Conservation (phyloP, 371 early-diverging fungal species). For the Lichtheimia hyalospora region DNA sequence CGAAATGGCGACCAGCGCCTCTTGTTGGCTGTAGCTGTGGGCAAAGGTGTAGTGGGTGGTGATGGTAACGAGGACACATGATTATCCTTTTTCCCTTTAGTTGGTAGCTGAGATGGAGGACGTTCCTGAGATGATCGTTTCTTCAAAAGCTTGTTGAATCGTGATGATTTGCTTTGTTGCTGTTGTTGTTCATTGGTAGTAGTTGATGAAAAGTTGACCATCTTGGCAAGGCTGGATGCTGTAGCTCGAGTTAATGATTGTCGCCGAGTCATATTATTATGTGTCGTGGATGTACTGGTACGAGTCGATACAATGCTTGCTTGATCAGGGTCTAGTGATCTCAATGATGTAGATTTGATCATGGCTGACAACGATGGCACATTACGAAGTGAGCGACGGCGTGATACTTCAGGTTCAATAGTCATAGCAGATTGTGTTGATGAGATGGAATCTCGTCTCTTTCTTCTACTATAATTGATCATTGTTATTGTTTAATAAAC, state of each 20-base stretch:
- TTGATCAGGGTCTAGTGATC: conserved; percentile 8
- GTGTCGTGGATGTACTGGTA: not conserved
- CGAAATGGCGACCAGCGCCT: conserved; percentile 4
- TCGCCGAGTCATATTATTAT: conserved; percentile 5
- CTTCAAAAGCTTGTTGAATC: conserved; percentile 9
- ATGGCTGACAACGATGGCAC: conserved; percentile 7
- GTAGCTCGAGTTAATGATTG: conserved; percentile 19
- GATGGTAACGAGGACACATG: not conserved
- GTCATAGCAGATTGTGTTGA: not conserved
- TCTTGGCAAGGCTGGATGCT: conserved; percentile 16
- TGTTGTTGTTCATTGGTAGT: not conserved
- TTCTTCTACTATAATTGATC: not conserved
- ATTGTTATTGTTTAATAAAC: not conserved
- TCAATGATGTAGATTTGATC: conserved; percentile 7
- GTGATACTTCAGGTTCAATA: conserved; percentile 4
- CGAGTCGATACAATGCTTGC: conserved; percentile 1
- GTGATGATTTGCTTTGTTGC: conserved; percentile 2
- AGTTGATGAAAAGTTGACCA: conserved; percentile 9
- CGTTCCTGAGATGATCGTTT: not conserved
- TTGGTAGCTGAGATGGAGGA: not conserved
- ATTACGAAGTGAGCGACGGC: conserved; percentile 15
- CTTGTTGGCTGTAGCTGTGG: not conserved
- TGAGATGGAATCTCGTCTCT: not conserved
- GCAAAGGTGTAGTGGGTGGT: not conserved
- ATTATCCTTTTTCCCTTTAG: not conserved